phyloP scores from a whole-genome alignment of 2,329 filamentous ascomycete species.

The Claviceps pazoutovae region DNA sequence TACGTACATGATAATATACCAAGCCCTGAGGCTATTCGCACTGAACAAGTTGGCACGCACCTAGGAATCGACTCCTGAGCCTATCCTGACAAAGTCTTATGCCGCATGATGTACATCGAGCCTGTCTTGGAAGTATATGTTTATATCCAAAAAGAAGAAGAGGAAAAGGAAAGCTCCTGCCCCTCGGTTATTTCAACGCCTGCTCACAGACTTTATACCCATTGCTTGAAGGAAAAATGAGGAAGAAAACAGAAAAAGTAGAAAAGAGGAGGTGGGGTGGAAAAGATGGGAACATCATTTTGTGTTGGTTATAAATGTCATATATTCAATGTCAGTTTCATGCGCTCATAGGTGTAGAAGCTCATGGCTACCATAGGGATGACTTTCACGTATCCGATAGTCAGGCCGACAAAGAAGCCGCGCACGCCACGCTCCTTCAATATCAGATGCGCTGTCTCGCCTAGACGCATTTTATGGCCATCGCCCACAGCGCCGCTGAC shows the following conservation, averaged over 20 bases:
- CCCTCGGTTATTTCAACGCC: too few species aligned
- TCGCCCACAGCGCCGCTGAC: constrained; percentile 90
- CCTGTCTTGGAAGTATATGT: neutral
- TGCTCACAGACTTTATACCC: too few species aligned
- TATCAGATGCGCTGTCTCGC: constrained; percentile 66
- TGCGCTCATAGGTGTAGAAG: constrained; percentile 53
- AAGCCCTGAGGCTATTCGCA: too few species aligned
- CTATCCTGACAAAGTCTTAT: too few species aligned
- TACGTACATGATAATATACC: too few species aligned
- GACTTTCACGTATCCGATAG: constrained; percentile 90
- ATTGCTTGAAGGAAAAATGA: too few species aligned
- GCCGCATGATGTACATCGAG: too few species aligned
- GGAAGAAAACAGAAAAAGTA: neutral
- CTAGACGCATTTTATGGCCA: constrained; percentile 62
- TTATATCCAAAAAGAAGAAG: neutral
- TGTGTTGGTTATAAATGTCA: constrained; percentile 17
- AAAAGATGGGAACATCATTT: neutral
- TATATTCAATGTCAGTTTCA: constrained; percentile 52
- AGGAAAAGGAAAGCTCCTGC: neutral
- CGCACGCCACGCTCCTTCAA: constrained; percentile 58
- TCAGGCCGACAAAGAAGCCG: constrained; percentile 86
- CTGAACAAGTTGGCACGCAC: too few species aligned
- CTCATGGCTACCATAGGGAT: constrained; percentile 70
- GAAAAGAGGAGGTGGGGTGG: neutral
- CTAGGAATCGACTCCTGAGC: too few species aligned